A percentile compares a stretch with the other conserved stretches of the same genome.
These are phyloP conservation scores for Phalaenopsis aphrodite DNA, from an alignment of 106 monocot species.

Conservation along the genomic window DNA sequence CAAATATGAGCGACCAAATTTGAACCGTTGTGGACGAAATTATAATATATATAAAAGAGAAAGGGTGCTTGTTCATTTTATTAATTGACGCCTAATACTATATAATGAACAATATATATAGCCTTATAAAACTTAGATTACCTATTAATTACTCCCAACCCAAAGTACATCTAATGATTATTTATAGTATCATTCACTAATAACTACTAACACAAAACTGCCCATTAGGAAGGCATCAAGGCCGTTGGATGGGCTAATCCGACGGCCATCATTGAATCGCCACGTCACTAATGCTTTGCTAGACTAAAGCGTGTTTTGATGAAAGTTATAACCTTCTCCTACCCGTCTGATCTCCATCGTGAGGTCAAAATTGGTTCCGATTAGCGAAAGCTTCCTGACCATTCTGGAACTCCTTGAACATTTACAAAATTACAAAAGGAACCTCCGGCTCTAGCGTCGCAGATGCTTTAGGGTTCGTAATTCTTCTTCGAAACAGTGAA, in stretches of 20 bases:
- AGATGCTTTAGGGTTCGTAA: background rate
- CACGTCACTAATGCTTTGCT: background rate
- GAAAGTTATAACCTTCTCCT: background rate
- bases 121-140: no score
- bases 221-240: background rate
- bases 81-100: no score
- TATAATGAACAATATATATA: no score
- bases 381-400: background rate
- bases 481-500: background rate
- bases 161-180: no score
- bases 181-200: no score
- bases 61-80: no score
- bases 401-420: background rate
- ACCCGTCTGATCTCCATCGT: background rate
- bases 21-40: no score
- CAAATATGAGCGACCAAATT: no score
- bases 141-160: no score
- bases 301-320: background rate
- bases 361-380: background rate
- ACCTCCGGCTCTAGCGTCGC: background rate
- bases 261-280: background rate
- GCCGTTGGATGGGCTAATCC: background rate
- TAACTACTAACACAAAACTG: no score
- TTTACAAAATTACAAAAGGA: background rate
- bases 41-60: no score